A percentile compares a stretch with the other conserved stretches of the same genome.
These are phyloP conservation scores for Monilinia fructicola DNA, from an alignment of 2,329 filamentous ascomycete species.

Conservation along the genomic window DNA sequence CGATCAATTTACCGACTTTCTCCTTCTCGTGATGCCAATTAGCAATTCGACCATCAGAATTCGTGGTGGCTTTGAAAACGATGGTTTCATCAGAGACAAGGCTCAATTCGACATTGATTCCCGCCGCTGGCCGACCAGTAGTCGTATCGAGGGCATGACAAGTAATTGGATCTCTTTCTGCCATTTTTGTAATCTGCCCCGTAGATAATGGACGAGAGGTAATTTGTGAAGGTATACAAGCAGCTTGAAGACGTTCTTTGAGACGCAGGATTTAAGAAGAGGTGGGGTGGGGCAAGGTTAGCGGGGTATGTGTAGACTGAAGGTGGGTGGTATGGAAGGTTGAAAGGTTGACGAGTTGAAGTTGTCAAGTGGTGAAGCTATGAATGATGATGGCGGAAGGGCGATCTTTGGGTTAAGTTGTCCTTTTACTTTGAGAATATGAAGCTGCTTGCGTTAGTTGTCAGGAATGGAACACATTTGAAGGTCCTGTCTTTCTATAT, in stretches of 20 bases:
- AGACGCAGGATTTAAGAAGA: slow-evolving; percentile 6
- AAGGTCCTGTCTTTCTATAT: too few species aligned
- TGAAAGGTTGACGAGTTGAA: background rate
- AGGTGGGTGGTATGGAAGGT: background rate
- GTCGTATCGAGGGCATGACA: slow-evolving; percentile 85
- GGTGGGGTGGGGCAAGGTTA: background rate
- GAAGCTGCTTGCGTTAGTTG: background rate
- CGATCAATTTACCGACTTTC: slow-evolving; percentile 26
- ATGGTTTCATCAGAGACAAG: slow-evolving; percentile 35
- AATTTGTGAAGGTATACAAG: slow-evolving; percentile 17
- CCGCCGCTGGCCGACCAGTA: slow-evolving; percentile 65
- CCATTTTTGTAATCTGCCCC: slow-evolving; percentile 18
- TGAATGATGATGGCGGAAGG: background rate
- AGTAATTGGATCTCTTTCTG: slow-evolving; percentile 63
- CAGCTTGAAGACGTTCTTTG: slow-evolving; percentile 10
- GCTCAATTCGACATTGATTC: slow-evolving; percentile 58
- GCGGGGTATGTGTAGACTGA: slow-evolving; percentile 21
- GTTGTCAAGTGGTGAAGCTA: background rate
- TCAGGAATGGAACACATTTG: background rate
- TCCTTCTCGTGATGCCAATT: slow-evolving; percentile 50
- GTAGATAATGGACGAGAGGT: background rate
- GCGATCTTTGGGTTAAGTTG: background rate
- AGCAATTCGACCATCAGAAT: slow-evolving; percentile 72
- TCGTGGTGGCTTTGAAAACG: slow-evolving; percentile 66
- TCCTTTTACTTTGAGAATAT: too few species aligned